phyloP scores from a whole-genome alignment of 768 basidiomycete species.

The Mycena sanguinolenta region DNA sequence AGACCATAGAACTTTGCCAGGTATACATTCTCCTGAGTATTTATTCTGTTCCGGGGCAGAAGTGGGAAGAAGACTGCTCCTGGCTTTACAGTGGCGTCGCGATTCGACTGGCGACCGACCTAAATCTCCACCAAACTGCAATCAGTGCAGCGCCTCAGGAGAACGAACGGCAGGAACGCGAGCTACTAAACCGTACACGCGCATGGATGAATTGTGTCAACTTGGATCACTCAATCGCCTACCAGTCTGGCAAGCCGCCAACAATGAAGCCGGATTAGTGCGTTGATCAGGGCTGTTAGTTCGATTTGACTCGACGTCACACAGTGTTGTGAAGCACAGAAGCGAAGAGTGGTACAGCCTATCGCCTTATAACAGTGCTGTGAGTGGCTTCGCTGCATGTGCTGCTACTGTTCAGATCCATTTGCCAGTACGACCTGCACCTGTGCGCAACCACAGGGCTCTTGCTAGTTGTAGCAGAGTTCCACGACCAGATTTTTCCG shows the following conservation, averaged over 20 bases:
- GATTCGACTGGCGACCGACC: slow-evolving; percentile 90
- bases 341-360: slow-evolving; percentile 79
- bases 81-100: slow-evolving; percentile 93
- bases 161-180: slow-evolving; percentile 82
- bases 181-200: slow-evolving; percentile 85
- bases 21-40: slow-evolving; percentile 92
- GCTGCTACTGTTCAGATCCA: too few relatives aligned
- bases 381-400: not conserved
- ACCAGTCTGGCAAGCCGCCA: slow-evolving; percentile 90
- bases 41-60: slow-evolving; percentile 81
- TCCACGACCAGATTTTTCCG: not conserved
- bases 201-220: slow-evolving; percentile 94
- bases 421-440: not conserved
- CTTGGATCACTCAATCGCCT: slow-evolving; percentile 87
- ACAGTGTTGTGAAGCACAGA: slow-evolving; percentile 76
- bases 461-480: not conserved
- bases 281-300: too few relatives aligned
- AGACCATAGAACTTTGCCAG: slow-evolving; percentile 90
- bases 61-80: slow-evolving; percentile 92
- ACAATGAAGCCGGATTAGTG: slow-evolving; percentile 90
- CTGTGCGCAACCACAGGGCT: not conserved
- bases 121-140: slow-evolving; percentile 84
- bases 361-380: slow-evolving; percentile 59
- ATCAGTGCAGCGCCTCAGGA: slow-evolving; percentile 63
- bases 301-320: not conserved